Percentiles rank a stretch among this genome's conserved stretches.
phyloP scores from a whole-genome alignment of 805 yeast species.

The Saccharomycopsis lassenensis region DNA sequence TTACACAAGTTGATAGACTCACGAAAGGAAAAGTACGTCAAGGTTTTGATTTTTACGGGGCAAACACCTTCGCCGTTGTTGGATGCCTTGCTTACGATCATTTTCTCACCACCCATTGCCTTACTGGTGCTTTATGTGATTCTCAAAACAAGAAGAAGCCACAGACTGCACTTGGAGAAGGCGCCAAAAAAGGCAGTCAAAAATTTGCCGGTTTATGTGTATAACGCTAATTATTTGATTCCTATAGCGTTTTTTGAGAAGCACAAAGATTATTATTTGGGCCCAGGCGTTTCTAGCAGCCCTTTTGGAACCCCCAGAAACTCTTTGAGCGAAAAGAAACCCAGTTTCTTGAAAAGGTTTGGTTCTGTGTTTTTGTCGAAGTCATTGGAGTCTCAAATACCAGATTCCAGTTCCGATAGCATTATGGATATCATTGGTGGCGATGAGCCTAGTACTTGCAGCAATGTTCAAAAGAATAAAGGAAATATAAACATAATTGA shows the following conservation, averaged over 20 bases:
- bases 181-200: conserved; percentile 11
- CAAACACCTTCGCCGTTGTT: conserved; percentile 24
- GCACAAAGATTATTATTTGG: conserved; percentile 11
- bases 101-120: conserved; percentile 26
- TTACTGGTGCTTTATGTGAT: conserved; percentile 11
- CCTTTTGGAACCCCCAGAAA: too few relatives aligned
- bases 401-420: too few relatives aligned
- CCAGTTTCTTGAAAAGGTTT: too few relatives aligned
- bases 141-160: conserved; percentile 11
- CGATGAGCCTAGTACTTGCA: neutral
- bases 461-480: too few relatives aligned
- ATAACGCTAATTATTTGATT: conserved; percentile 15
- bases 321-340: too few relatives aligned
- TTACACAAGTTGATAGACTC: conserved; percentile 17
- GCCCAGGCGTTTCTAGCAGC: too few relatives aligned
- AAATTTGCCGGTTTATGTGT: conserved; percentile 14
- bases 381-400: too few relatives aligned
- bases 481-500: too few relatives aligned
- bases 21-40: conserved; percentile 14
- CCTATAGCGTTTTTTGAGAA: conserved; percentile 14
- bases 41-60: conserved; percentile 19
- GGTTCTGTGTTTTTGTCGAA: too few relatives aligned
- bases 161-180: conserved; percentile 8
- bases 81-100: conserved; percentile 27
- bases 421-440: too few relatives aligned